These are phyloP conservation scores for Atalantia buxifolia DNA, from an alignment of 345 rosid genomes.

Conservation along the genomic window DNA sequence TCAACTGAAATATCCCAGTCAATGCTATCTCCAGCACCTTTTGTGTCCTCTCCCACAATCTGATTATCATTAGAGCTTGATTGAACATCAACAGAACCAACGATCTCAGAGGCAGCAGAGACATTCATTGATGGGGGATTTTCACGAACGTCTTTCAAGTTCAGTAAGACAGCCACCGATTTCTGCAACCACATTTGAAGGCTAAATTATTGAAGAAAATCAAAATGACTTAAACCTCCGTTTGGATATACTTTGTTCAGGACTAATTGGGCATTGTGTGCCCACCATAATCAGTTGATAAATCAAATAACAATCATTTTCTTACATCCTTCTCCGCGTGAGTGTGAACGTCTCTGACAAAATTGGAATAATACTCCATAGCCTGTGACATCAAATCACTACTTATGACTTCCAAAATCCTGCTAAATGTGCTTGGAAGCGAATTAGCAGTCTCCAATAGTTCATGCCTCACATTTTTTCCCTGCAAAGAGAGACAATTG, in stretches of 20 bases:
- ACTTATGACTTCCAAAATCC: slow-evolving; percentile 69
- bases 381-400: slow-evolving; percentile 68
- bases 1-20: slow-evolving; percentile 96
- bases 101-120: slow-evolving; percentile 47
- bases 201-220: slow-evolving; percentile 6
- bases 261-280: neutral
- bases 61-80: slow-evolving; percentile 35
- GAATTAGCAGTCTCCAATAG: slow-evolving; percentile 89
- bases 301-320: neutral
- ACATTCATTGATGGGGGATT: slow-evolving; percentile 75
- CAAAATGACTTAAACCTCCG: neutral
- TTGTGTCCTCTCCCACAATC: slow-evolving; percentile 35
- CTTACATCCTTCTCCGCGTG: slow-evolving; percentile 92
- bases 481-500: slow-evolving; percentile 40
- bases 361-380: slow-evolving; percentile 74
- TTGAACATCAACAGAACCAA: slow-evolving; percentile 39
- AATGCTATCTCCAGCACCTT: slow-evolving; percentile 50
- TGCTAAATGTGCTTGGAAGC: slow-evolving; percentile 72
- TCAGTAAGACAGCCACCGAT: slow-evolving; percentile 43
- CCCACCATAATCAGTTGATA: neutral
- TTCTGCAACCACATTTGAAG: slow-evolving; percentile 52
- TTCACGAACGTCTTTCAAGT: slow-evolving; percentile 67
- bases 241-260: neutral
- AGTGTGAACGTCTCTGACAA: slow-evolving; percentile 78
- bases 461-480: slow-evolving; percentile 81